Evolutionary conservation across 2,329 filamentous ascomycete species (phyloP).

Genomic region (Aureobasidium namibiae): DNA sequence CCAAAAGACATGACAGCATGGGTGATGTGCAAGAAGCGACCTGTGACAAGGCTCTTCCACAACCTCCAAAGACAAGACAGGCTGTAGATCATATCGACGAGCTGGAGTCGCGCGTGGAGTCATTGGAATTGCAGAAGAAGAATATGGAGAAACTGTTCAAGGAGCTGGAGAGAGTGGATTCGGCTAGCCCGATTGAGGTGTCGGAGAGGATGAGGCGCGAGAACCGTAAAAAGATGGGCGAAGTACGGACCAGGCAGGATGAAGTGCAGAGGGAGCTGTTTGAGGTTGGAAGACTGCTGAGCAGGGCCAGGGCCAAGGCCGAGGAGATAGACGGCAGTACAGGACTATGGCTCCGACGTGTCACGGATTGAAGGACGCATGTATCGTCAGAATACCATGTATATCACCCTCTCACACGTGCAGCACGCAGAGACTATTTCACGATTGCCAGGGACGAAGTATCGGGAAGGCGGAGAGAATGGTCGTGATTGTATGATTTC

Average conservation of each 20-base stretch:
- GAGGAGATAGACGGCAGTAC: slow-evolving; percentile 52
- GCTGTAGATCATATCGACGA: slow-evolving; percentile 47
- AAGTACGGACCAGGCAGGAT: slow-evolving; percentile 57
- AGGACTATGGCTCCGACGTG: slow-evolving; percentile 68
- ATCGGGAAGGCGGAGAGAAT: not conserved
- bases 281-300: slow-evolving; percentile 66
- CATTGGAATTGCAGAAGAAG: slow-evolving; percentile 56
- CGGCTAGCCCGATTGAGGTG: slow-evolving; percentile 57
- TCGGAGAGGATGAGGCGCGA: slow-evolving; percentile 49
- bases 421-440: not conserved
- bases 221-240: slow-evolving; percentile 57
- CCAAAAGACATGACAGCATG: slow-evolving; percentile 15
- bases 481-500: not conserved
- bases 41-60: slow-evolving; percentile 4
- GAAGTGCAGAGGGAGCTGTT: slow-evolving; percentile 71
- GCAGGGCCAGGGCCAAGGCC: slow-evolving; percentile 66
- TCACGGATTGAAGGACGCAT: slow-evolving; percentile 43
- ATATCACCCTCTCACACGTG: not conserved
- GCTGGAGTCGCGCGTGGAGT: slow-evolving; percentile 57
- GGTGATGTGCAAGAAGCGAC: slow-evolving; percentile 24
- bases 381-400: not conserved
- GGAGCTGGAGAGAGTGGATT: slow-evolving; percentile 69
- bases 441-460: not conserved
- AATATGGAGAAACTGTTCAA: slow-evolving; percentile 66
- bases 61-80: slow-evolving; percentile 5